Percentiles rank a stretch among this genome's conserved stretches.
Conservation (phyloP, 768 basidiomycete genomes). For the Inosperma sp. region DNA sequence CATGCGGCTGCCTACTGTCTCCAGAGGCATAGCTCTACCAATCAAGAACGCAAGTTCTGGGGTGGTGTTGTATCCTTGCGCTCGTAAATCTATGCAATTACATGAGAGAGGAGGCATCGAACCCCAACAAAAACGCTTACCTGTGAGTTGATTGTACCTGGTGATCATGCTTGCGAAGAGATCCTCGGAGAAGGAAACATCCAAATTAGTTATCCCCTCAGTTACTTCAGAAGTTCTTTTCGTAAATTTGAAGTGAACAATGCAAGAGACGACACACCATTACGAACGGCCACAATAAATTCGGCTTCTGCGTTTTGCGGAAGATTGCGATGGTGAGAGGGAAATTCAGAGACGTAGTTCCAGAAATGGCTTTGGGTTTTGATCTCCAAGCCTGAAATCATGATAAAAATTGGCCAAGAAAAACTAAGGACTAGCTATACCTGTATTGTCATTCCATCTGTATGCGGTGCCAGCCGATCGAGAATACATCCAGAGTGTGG, state of each 20-base stretch:
- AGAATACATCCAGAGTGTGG: conserved; percentile 38
- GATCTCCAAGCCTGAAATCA: conserved; percentile 25
- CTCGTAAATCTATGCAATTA: conserved; percentile 24
- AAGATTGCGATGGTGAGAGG: conserved; percentile 36
- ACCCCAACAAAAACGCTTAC: conserved; percentile 21
- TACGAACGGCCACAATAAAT: conserved; percentile 30
- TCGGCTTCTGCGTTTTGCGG: conserved; percentile 33
- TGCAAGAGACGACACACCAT: conserved; percentile 24
- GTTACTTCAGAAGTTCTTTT: no score
- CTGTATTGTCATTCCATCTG: conserved; percentile 34
- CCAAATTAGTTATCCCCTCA: conserved; percentile 4
- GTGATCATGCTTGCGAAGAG: conserved; percentile 38
- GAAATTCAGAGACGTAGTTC: conserved; percentile 41
- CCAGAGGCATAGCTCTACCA: conserved; percentile 42
- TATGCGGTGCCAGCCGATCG: conserved; percentile 29
- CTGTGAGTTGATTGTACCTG: conserved; percentile 34
- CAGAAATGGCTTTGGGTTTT: conserved; percentile 35
- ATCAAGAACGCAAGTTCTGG: conserved; percentile 39
- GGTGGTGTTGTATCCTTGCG: conserved; percentile 27
- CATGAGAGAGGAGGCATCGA: not conserved
- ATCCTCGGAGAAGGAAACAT: conserved; percentile 30
- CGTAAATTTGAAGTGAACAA: not conserved
- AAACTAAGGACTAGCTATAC: conserved; percentile 18
- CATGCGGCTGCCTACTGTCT: conserved; percentile 27
- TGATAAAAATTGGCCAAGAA: conserved; percentile 2